These are phyloP conservation scores for Purpureocillium takamizusanense DNA, from an alignment of 2,329 filamentous ascomycete species.

Conservation along the genomic window DNA sequence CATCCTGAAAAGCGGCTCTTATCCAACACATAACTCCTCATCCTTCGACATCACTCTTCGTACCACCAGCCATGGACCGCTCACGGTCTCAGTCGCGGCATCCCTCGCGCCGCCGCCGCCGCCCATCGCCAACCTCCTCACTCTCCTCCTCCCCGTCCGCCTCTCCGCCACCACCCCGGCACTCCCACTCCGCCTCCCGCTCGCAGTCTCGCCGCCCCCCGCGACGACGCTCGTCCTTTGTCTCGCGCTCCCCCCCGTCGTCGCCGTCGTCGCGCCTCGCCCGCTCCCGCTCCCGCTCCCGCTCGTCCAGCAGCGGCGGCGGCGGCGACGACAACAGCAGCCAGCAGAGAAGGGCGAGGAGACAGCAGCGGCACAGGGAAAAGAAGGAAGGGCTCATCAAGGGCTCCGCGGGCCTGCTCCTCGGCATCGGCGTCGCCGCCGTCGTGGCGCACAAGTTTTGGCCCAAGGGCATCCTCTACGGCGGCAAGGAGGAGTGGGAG, in stretches of 20 bases:
- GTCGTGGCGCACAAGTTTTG: slow-evolving; percentile 25
- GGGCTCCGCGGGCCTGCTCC: slow-evolving; percentile 20
- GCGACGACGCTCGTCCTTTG: slow-evolving; percentile 2
- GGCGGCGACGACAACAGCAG: slow-evolving; percentile 5
- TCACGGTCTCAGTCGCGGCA: slow-evolving; percentile 5
- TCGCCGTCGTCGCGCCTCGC: slow-evolving; percentile 8
- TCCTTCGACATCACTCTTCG: too few relatives aligned
- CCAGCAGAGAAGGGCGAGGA: slow-evolving; percentile 2
- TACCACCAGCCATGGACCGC: slow-evolving; percentile 5
- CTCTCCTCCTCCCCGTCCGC: slow-evolving; percentile 7
- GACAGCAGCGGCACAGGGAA: slow-evolving; percentile 6
- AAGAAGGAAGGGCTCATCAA: slow-evolving; percentile 18
- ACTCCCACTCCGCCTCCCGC: too few relatives aligned
- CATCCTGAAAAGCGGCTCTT: too few relatives aligned
- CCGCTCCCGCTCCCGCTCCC: slow-evolving; percentile 13
- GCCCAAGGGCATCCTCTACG: slow-evolving; percentile 20
- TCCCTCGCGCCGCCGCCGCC: background rate
- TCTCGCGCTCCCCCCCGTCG: background rate
- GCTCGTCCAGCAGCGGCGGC: slow-evolving; percentile 6
- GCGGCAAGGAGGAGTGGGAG: slow-evolving; percentile 21
- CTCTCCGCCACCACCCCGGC: slow-evolving; percentile 10
- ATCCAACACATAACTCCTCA: too few relatives aligned
- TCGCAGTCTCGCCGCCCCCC: too few relatives aligned
- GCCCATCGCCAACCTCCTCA: background rate
- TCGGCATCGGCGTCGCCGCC: slow-evolving; percentile 24